Percentiles rank a stretch among this genome's conserved stretches.
phyloP scores from a whole-genome alignment of 805 yeast species.

The Wickerhamomyces ciferrii region DNA sequence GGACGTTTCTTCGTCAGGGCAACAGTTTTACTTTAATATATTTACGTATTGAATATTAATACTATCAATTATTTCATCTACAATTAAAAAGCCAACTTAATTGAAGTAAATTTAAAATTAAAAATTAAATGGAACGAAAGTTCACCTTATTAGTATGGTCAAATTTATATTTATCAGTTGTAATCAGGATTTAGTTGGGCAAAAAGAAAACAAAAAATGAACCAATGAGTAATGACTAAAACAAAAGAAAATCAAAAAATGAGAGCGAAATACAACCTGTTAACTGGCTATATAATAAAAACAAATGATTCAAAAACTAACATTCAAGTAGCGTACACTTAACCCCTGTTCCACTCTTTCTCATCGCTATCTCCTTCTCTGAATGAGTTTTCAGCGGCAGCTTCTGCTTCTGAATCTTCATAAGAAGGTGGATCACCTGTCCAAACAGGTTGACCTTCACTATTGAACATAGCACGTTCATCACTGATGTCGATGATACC shows the following conservation, averaged over 20 bases:
- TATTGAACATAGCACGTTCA: slow-evolving; percentile 55
- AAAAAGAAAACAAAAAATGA: neutral
- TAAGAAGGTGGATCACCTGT: slow-evolving; percentile 46
- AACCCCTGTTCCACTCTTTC: neutral
- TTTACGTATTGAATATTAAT: no score
- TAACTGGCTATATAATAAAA: no score
- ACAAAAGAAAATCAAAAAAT: no score
- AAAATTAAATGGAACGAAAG: neutral
- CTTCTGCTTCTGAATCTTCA: slow-evolving; percentile 7
- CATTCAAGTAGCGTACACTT: no score
- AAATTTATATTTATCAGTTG: no score
- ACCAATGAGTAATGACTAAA: neutral
- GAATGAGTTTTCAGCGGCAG: neutral
- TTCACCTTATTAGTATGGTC: neutral
- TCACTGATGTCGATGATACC: slow-evolving; percentile 61
- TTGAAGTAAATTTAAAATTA: no score
- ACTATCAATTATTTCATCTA: no score
- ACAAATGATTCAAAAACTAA: no score
- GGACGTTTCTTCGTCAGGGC: neutral
- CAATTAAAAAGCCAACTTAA: no score
- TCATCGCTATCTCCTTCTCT: neutral
- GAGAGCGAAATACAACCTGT: no score
- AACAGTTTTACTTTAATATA: no score
- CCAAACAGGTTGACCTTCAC: slow-evolving; percentile 42
- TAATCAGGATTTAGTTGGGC: neutral